Conservation (phyloP, 352 stramenopile genomes). For the Phytopythium delawarense region DNA sequence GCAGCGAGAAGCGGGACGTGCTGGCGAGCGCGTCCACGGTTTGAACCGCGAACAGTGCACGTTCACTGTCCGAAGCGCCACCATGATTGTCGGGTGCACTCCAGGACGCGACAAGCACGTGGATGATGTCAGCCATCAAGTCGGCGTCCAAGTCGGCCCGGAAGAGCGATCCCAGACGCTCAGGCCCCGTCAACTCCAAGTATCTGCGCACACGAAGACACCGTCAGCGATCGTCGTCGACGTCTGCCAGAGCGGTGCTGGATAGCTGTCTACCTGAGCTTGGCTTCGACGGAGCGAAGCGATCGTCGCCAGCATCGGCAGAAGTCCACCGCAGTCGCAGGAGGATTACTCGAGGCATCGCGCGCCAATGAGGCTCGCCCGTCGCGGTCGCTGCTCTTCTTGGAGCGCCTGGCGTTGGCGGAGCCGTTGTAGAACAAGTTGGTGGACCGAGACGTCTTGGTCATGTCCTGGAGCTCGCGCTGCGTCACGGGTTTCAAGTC, state of each 20-base stretch:
- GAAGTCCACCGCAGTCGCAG: constrained; percentile 53
- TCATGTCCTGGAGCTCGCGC: constrained; percentile 62
- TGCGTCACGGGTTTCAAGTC: constrained; percentile 80
- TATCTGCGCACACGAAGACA: constrained; percentile 29
- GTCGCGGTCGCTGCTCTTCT: constrained; percentile 7
- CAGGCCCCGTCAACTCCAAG: constrained; percentile 46
- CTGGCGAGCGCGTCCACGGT: constrained; percentile 35
- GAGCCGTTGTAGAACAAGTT: constrained; percentile 68
- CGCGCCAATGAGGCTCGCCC: neutral
- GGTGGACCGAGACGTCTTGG: constrained; percentile 34
- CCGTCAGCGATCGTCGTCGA: neutral
- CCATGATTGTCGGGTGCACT: neutral
- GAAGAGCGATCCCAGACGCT: constrained; percentile 49
- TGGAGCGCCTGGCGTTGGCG: neutral
- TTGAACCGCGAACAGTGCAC: constrained; percentile 29
- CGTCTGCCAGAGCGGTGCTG: neutral
- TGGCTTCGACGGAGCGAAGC: constrained; percentile 46
- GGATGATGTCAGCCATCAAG: constrained; percentile 60
- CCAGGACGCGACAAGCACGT: constrained; percentile 38
- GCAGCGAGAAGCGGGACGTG: constrained; percentile 53
- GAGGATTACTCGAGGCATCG: constrained; percentile 21
- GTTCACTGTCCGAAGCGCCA: constrained; percentile 8
- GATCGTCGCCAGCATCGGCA: constrained; percentile 67
- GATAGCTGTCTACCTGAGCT: constrained; percentile 27
- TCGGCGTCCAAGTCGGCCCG: constrained; percentile 68